These are phyloP conservation scores for Lignosus rhinocerotis DNA, from an alignment of 1,284 basidiomycete species.

Conservation along the genomic window DNA sequence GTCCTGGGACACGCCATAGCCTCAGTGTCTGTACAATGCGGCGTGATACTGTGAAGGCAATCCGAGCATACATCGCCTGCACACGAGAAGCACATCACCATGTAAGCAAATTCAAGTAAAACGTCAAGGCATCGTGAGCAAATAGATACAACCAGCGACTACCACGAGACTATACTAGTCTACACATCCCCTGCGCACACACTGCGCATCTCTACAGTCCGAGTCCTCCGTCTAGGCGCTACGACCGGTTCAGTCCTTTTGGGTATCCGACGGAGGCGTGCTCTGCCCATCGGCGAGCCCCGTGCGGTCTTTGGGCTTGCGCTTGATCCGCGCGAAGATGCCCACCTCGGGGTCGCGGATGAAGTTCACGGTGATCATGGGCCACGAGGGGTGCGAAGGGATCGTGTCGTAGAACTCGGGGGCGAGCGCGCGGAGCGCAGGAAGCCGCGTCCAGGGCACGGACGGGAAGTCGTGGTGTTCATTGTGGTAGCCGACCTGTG, in stretches of 20 bases:
- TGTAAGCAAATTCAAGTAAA: neutral
- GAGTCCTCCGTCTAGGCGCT: neutral
- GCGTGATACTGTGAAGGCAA: too few species aligned
- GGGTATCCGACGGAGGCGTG: slow-evolving; percentile 1
- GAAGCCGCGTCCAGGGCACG: slow-evolving; percentile 93
- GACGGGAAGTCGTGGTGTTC: slow-evolving; percentile 99
- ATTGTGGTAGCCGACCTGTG: slow-evolving; percentile 94
- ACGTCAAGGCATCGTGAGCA: neutral
- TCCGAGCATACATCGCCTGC: too few species aligned
- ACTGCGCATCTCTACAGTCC: neutral
- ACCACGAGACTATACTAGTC: neutral
- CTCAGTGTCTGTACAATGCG: too few species aligned
- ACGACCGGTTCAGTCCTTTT: neutral
- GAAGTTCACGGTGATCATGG: slow-evolving; percentile 92
- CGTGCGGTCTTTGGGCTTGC: slow-evolving; percentile 29
- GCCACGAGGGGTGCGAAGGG: slow-evolving; percentile 90
- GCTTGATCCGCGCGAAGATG: slow-evolving; percentile 39
- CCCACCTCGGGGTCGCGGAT: slow-evolving; percentile 89
- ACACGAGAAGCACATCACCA: neutral
- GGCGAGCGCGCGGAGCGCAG: slow-evolving; percentile 79
- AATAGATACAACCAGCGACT: neutral
- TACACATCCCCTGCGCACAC: neutral
- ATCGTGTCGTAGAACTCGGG: slow-evolving; percentile 92
- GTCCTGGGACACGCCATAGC: too few species aligned
- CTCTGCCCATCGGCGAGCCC: neutral